phyloP scores from a whole-genome alignment of 2,329 filamentous ascomycete genomes.

The Aspergillus intermedius region DNA sequence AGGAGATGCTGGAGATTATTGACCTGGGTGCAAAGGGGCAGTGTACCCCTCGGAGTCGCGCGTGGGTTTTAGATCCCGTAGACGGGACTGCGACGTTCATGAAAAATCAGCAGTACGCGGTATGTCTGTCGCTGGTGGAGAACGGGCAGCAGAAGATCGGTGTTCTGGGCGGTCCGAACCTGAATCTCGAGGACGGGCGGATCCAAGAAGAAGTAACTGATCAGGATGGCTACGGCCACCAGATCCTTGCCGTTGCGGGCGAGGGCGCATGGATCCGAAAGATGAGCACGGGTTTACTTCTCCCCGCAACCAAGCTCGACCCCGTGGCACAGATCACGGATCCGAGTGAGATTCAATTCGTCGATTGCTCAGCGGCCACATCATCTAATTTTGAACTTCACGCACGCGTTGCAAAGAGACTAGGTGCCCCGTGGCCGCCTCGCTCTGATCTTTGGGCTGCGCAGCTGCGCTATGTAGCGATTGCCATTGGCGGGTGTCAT shows the following conservation, averaged over 20 bases:
- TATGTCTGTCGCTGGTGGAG: constrained; percentile 54
- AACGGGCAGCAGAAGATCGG: constrained; percentile 53
- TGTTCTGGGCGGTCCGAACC: constrained; percentile 58
- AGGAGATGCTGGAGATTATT: constrained; percentile 57
- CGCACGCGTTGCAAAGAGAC: constrained; percentile 31
- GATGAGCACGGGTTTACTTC: constrained; percentile 30
- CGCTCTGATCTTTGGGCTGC: constrained; percentile 47
- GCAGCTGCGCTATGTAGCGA: constrained; percentile 49
- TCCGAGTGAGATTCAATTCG: constrained; percentile 36
- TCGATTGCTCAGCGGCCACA: constrained; percentile 35
- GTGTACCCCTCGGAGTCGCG: constrained; percentile 35
- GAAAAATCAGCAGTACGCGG: constrained; percentile 55
- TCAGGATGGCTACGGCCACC: constrained; percentile 41
- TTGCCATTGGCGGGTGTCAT: constrained; percentile 46
- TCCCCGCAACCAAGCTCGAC: constrained; percentile 27
- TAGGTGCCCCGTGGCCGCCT: constrained; percentile 42
- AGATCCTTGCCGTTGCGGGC: constrained; percentile 45
- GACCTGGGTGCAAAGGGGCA: constrained; percentile 48
- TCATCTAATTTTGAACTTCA: constrained; percentile 35
- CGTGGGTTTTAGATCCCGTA: constrained; percentile 60
- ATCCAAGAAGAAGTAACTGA: constrained; percentile 39
- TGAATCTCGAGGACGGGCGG: constrained; percentile 37
- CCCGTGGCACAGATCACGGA: constrained; percentile 18
- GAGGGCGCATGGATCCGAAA: constrained; percentile 38
- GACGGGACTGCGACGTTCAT: constrained; percentile 60